Percentiles rank a stretch among this genome's conserved stretches.
Evolutionary conservation across 768 basidiomycete species (phyloP).

Genomic region (Tulasnella sp.): DNA sequence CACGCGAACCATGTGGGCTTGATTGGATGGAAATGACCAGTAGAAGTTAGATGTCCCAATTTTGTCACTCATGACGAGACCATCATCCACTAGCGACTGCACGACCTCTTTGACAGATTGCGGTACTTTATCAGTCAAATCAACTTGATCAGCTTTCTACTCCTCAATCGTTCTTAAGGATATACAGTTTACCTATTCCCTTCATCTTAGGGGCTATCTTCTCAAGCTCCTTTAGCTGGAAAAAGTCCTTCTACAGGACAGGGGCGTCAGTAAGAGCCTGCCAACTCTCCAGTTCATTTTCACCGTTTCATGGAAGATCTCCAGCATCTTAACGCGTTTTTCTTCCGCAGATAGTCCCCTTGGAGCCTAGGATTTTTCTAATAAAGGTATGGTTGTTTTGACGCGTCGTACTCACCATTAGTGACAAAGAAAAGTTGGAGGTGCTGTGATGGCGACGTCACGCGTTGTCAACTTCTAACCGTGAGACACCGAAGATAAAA

Average conservation of each 20-base stretch:
- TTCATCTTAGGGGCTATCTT: constrained; percentile 80
- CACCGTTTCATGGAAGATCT: constrained; percentile 89
- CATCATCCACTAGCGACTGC: constrained; percentile 76
- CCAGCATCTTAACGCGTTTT: constrained; percentile 75
- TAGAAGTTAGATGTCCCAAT: constrained; percentile 94
- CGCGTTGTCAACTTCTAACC: too few relatives aligned
- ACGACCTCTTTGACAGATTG: constrained; percentile 89
- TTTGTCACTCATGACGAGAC: constrained; percentile 77
- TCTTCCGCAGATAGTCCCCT: constrained; percentile 80
- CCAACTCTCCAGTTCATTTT: constrained; percentile 18
- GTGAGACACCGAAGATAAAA: too few relatives aligned
- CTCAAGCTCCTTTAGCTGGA: constrained; percentile 86
- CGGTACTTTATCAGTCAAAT: constrained; percentile 41
- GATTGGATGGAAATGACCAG: constrained; percentile 90
- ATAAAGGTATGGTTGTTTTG: too few relatives aligned
- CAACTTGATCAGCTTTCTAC: neutral
- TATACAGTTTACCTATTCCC: constrained; percentile 54
- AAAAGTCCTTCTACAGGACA: constrained; percentile 61
- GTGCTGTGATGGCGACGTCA: too few relatives aligned
- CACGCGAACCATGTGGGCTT: constrained; percentile 51
- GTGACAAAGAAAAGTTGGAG: too few relatives aligned
- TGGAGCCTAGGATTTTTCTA: constrained; percentile 8
- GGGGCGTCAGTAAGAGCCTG: neutral
- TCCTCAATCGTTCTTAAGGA: neutral
- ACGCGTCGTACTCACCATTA: too few relatives aligned